Percentiles rank a stretch among this genome's conserved stretches.
Conservation (phyloP, 192 early-diverging fungal species). For the Podila clonocystis region DNA sequence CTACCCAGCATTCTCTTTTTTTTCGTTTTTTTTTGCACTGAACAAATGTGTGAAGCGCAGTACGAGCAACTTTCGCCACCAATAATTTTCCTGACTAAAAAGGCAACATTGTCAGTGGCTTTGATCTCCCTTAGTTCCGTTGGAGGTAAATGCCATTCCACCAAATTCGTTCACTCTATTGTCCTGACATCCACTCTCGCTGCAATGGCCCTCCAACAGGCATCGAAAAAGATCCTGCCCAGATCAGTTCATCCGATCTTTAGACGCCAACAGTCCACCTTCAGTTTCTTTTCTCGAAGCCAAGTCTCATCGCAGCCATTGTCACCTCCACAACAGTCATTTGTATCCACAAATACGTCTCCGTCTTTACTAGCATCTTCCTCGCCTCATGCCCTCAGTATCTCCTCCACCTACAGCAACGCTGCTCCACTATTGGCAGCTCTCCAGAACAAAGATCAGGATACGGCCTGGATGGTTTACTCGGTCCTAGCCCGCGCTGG, state of each 20-base stretch:
- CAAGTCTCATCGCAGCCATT: not conserved
- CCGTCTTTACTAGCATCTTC: not conserved
- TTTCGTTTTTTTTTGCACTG: too few relatives aligned
- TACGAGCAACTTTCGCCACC: too few relatives aligned
- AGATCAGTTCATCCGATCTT: constrained; percentile 1
- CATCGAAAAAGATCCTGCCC: not conserved
- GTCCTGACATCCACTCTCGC: not conserved
- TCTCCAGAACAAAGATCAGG: constrained; percentile 48
- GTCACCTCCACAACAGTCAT: not conserved
- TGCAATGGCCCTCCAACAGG: not conserved
- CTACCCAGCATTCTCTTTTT: too few relatives aligned
- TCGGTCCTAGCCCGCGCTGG: constrained; percentile 24
- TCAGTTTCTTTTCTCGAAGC: constrained; percentile 43
- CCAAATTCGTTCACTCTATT: not conserved
- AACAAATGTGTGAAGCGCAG: too few relatives aligned
- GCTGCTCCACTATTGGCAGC: constrained; percentile 39
- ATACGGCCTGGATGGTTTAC: constrained; percentile 47
- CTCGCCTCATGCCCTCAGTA: constrained; percentile 17
- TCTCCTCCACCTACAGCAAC: constrained; percentile 18
- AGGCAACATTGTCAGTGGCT: too few relatives aligned
- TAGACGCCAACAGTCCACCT: constrained; percentile 37
- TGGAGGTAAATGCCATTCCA: too few relatives aligned
- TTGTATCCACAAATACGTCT: not conserved
- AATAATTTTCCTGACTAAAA: too few relatives aligned
- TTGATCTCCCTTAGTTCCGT: too few relatives aligned